These are phyloP conservation scores for Ustilago trichophora DNA, from an alignment of 1,284 basidiomycete species.

Conservation along the genomic window DNA sequence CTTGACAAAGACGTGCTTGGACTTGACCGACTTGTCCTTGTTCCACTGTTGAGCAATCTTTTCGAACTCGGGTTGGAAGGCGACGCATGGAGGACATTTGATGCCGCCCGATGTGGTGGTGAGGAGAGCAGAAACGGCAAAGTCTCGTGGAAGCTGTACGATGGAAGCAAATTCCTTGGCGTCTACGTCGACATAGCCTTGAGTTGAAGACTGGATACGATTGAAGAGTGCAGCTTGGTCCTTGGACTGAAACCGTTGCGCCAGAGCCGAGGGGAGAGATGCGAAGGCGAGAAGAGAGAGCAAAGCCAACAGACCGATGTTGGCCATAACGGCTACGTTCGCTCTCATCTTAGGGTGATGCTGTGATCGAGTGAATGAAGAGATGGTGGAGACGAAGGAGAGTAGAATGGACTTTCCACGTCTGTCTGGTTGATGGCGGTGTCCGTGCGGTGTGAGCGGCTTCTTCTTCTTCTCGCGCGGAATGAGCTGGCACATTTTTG, in stretches of 20 bases:
- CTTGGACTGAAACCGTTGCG: constrained; percentile 13
- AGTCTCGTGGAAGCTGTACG: constrained; percentile 27
- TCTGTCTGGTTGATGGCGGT: constrained; percentile 5
- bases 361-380: background rate
- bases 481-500: background rate
- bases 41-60: constrained; percentile 46
- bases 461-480: constrained; percentile 29
- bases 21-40: constrained; percentile 25
- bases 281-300: constrained; percentile 18
- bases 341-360: constrained; percentile 11
- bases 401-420: constrained; percentile 11
- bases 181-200: constrained; percentile 40
- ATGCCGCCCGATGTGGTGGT: constrained; percentile 45
- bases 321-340: constrained; percentile 5
- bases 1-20: constrained; percentile 50
- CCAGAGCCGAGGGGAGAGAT: constrained; percentile 2
- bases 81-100: constrained; percentile 52
- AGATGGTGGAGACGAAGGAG: background rate
- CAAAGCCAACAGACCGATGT: constrained; percentile 9
- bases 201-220: constrained; percentile 17
- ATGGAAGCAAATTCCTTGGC: constrained; percentile 20
- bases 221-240: constrained; percentile 25
- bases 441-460: constrained; percentile 14
- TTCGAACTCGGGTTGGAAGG: constrained; percentile 57
- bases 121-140: constrained; percentile 48